These are phyloP conservation scores for Sideroxylon spinosum DNA, from an alignment of 179 eudicot species.

Conservation along the genomic window DNA sequence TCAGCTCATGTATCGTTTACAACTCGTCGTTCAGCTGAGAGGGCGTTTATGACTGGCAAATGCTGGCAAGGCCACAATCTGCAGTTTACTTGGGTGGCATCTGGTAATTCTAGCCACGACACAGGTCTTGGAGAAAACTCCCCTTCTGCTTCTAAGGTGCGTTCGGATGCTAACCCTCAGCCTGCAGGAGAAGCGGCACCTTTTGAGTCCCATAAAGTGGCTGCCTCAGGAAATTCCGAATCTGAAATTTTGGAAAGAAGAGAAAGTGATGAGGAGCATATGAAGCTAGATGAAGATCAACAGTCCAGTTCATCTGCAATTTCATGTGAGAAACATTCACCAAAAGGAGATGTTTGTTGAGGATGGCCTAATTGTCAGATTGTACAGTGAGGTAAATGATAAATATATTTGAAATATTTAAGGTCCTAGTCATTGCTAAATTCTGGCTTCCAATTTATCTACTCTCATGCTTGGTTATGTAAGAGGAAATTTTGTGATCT, in stretches of 20 bases:
- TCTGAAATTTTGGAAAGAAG: constrained; percentile 30
- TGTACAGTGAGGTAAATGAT: constrained; percentile 30
- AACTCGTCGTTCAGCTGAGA: constrained; percentile 79
- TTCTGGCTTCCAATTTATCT: constrained; percentile 14
- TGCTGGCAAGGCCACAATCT: constrained; percentile 64
- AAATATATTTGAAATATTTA: background rate
- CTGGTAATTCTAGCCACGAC: constrained; percentile 37
- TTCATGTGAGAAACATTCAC: constrained; percentile 28
- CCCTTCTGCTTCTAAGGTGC: constrained; percentile 36
- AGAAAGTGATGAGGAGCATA: constrained; percentile 26
- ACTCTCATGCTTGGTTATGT: constrained; percentile 9
- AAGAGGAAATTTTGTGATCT: constrained; percentile 10
- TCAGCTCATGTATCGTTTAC: constrained; percentile 61
- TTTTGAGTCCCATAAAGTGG: constrained; percentile 24
- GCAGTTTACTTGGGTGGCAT: constrained; percentile 57
- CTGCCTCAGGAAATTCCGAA: constrained; percentile 26
- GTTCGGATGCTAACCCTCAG: constrained; percentile 37
- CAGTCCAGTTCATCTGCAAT: constrained; percentile 27
- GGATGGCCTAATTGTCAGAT: constrained; percentile 29
- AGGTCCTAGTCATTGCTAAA: constrained; percentile 8
- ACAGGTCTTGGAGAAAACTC: constrained; percentile 41
- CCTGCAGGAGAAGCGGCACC: constrained; percentile 9
- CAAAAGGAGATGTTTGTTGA: constrained; percentile 24
- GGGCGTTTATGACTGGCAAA: constrained; percentile 68
- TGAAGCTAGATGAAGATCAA: constrained; percentile 35